These are phyloP conservation scores for Candida patagonica DNA, from an alignment of 805 yeast species.

Conservation along the genomic window DNA sequence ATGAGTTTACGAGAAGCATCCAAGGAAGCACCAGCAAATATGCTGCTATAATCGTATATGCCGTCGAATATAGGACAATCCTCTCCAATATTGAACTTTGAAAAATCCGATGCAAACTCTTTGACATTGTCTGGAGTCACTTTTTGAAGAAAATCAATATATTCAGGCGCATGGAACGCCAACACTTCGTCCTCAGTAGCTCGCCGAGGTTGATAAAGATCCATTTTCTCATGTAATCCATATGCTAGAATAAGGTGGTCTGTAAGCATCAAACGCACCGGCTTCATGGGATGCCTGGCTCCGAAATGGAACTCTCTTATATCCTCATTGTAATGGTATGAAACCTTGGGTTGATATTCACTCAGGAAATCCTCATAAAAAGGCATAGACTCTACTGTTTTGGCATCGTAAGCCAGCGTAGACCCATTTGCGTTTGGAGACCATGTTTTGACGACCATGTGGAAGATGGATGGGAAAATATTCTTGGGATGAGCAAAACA, in stretches of 20 bases:
- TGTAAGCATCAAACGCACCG: slow-evolving; percentile 85
- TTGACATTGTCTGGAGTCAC: slow-evolving; percentile 68
- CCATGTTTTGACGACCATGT: slow-evolving; percentile 18
- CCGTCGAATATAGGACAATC: slow-evolving; percentile 97
- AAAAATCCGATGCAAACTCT: slow-evolving; percentile 39
- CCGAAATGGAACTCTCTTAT: slow-evolving; percentile 84
- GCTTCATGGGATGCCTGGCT: slow-evolving; percentile 96
- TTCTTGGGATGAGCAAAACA: neutral
- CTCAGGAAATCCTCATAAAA: slow-evolving; percentile 35
- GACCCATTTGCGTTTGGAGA: slow-evolving; percentile 14
- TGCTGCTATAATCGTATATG: slow-evolving; percentile 77
- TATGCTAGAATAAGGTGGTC: slow-evolving; percentile 84
- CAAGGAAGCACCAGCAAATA: slow-evolving; percentile 82
- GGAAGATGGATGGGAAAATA: neutral
- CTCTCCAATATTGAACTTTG: slow-evolving; percentile 82
- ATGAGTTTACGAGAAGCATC: slow-evolving; percentile 82
- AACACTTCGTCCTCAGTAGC: slow-evolving; percentile 75
- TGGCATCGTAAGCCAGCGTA: slow-evolving; percentile 35
- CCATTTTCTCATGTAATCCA: slow-evolving; percentile 83
- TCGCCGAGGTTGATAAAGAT: slow-evolving; percentile 69
- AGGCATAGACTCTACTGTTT: slow-evolving; percentile 37
- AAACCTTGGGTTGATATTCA: slow-evolving; percentile 39
- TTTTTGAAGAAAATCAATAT: slow-evolving; percentile 62
- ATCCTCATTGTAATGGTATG: slow-evolving; percentile 80
- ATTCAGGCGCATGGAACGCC: slow-evolving; percentile 82